phyloP scores from a whole-genome alignment of 2,329 filamentous ascomycete genomes.

The Periglandula ipomoeae region DNA sequence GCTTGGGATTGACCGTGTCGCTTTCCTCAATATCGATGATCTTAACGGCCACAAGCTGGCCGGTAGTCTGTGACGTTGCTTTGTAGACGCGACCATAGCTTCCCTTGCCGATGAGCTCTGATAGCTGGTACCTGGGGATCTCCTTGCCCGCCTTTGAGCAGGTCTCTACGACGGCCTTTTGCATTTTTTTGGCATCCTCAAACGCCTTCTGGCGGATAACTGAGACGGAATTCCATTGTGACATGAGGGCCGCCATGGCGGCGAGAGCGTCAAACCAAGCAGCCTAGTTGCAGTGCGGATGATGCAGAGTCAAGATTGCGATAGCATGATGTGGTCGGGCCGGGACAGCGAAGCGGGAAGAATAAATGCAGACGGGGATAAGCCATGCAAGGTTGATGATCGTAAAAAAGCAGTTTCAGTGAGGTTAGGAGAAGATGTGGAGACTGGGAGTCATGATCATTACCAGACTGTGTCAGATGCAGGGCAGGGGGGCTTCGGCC shows the following conservation, averaged over 20 bases:
- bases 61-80: conserved; percentile 36
- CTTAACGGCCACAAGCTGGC: conserved; percentile 62
- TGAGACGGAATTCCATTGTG: conserved; percentile 32
- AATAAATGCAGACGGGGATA: background rate
- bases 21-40: conserved; percentile 77
- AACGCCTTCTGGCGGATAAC: conserved; percentile 50
- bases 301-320: background rate
- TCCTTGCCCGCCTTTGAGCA: conserved; percentile 50
- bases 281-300: background rate
- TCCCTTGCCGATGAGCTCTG: conserved; percentile 67
- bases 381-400: background rate
- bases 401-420: background rate
- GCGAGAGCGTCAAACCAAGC: background rate
- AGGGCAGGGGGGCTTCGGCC: background rate
- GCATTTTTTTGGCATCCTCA: conserved; percentile 64
- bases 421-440: background rate
- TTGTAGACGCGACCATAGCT: conserved; percentile 69
- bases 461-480: background rate
- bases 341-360: background rate
- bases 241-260: conserved; percentile 33
- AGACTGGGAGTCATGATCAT: background rate
- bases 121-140: conserved; percentile 56
- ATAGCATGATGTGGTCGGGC: background rate
- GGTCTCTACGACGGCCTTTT: conserved; percentile 52
- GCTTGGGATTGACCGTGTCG: conserved; percentile 56